phyloP scores from a whole-genome alignment of 2,329 filamentous ascomycete species.

The Alternaria ventricosa region DNA sequence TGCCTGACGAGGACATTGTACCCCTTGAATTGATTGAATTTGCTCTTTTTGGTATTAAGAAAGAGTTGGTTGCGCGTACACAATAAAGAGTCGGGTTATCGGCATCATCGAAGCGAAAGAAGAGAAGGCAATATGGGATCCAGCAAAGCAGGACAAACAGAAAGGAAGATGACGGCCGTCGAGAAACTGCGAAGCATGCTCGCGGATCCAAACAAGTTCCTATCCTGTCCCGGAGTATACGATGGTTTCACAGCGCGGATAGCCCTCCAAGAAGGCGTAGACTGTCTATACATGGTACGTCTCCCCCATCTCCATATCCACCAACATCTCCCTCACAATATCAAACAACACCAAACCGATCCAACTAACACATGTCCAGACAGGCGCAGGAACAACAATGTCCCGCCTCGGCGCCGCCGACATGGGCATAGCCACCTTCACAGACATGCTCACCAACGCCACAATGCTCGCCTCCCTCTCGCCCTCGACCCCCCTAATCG shows the following conservation, averaged over 20 bases:
- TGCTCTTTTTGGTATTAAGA: background rate
- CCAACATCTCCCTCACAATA: background rate
- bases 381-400: constrained; percentile 67
- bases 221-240: constrained; percentile 71
- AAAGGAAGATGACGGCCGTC: constrained; percentile 30
- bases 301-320: background rate
- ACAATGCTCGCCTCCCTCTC: constrained; percentile 69
- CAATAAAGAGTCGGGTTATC: background rate
- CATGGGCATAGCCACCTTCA: constrained; percentile 66
- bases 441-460: constrained; percentile 70
- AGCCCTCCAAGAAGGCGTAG: constrained; percentile 67
- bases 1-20: background rate
- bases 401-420: constrained; percentile 69
- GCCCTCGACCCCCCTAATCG: constrained; percentile 64
- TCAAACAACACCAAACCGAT: background rate
- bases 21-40: background rate
- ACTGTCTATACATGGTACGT: constrained; percentile 71
- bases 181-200: constrained; percentile 42
- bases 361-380: constrained; percentile 48
- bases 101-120: background rate
- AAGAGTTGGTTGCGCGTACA: background rate
- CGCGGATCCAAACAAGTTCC: constrained; percentile 39
- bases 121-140: constrained; percentile 15
- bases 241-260: constrained; percentile 72
- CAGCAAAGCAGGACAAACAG: constrained; percentile 3